phyloP scores from a whole-genome alignment of 768 basidiomycete species.

The Clavulina sp. region DNA sequence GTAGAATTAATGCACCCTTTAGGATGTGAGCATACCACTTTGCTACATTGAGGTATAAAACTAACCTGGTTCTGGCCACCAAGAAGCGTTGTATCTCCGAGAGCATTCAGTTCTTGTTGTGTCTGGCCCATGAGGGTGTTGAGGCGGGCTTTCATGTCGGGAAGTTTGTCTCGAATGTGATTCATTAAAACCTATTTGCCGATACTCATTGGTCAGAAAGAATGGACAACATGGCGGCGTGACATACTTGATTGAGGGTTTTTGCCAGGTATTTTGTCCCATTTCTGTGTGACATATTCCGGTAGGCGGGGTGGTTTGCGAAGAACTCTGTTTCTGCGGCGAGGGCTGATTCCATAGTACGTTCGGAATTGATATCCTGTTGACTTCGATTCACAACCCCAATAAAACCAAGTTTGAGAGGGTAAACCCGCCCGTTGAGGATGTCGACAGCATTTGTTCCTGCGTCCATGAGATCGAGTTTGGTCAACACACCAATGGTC shows the following conservation, averaged over 20 bases:
- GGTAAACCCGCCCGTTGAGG: constrained; percentile 91
- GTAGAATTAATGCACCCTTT: constrained; percentile 65
- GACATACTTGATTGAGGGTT: constrained; percentile 73
- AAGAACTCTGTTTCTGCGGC: constrained; percentile 86
- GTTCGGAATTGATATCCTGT: constrained; percentile 83
- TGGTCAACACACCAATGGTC: constrained; percentile 92
- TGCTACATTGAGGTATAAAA: constrained; percentile 16
- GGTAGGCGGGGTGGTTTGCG: constrained; percentile 70
- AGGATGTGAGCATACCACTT: constrained; percentile 25
- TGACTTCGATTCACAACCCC: constrained; percentile 96
- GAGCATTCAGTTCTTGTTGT: constrained; percentile 92
- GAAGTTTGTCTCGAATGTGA: constrained; percentile 95
- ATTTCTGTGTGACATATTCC: constrained; percentile 92
- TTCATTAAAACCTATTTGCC: constrained; percentile 86
- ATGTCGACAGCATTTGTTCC: constrained; percentile 96
- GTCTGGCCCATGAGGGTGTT: constrained; percentile 99
- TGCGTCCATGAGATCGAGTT: constrained; percentile 97
- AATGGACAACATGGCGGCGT: background rate
- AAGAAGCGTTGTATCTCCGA: constrained; percentile 82
- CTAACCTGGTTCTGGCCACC: constrained; percentile 61
- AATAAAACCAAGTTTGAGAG: constrained; percentile 94
- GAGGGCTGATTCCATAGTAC: constrained; percentile 70
- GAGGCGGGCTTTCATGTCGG: constrained; percentile 96
- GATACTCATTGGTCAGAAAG: background rate
- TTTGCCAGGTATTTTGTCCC: constrained; percentile 93